Evolutionary conservation across 2,329 filamentous ascomycete species (phyloP), one percentile per base, ranked within the genome.

Genomic region (Calonectria pteridis): DNA sequence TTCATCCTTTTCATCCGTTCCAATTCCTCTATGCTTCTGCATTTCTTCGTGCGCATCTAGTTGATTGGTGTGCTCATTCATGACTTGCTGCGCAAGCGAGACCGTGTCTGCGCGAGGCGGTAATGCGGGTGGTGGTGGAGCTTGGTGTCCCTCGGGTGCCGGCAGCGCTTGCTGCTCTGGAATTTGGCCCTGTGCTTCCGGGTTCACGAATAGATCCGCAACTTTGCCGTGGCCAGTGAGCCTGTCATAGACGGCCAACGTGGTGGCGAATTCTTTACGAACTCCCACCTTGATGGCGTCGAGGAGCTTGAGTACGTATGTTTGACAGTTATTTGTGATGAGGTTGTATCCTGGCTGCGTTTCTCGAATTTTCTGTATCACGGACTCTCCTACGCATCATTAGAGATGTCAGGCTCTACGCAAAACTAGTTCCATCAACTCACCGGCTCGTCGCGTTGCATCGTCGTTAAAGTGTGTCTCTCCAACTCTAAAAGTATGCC

Each of bases 251-350:
- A 91, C 87, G 28, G 87, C 87, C 46, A 89, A 85, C 0, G 85
- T 89, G 4, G 89, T 90, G 46, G 86, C 89, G 51, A 91, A 91
- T 62, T 91, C 84, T 53, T 84, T 86, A 71, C 87, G 86, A 16
- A 84, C 82, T 9, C 88, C 87, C 16, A 88, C 84, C 72, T 90
- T 88, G 71, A 91, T 89, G 35, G 88, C 87, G 71, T 91, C 88
- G 10, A 91, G 86, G 18, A 91, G 82, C 55, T 86, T 82, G 18
- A 90, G 78, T 0, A 88, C 89, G 73, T 89, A 91, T 23, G 88
- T 91, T 76, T 91, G 90, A 79, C 90, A 91, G 81, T 91, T 91
- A 80, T 91, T 91, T 75, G 84, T 88, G 79, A 91, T 91, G 69
- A 91, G 85, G 68, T 91, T 91, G 81, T 91, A 91, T 0, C 83